A percentile compares a stretch with the other conserved stretches of the same genome.
Evolutionary conservation across 2,329 filamentous ascomycete species (phyloP).

Genomic region (Coniochaeta prunicola): DNA sequence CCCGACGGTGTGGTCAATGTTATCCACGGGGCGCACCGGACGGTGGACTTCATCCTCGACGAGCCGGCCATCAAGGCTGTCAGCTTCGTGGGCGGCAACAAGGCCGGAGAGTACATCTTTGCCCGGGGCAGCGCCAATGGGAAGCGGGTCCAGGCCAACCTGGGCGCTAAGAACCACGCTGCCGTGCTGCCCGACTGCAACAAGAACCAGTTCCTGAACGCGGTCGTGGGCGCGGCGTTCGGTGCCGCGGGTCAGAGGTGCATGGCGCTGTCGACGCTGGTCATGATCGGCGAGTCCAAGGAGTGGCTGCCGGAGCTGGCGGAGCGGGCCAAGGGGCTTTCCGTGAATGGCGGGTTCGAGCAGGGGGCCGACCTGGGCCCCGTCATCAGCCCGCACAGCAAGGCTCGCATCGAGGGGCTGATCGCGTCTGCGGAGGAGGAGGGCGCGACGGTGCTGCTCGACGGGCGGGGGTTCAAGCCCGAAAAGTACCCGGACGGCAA

Average conservation of each 20-base stretch:
- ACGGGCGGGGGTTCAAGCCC: conserved; percentile 68
- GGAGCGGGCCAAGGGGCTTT: conserved; percentile 64
- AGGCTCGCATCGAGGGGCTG: conserved; percentile 68
- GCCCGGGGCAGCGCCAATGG: conserved; percentile 71
- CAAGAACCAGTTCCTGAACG: conserved; percentile 84
- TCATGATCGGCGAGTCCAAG: conserved; percentile 80
- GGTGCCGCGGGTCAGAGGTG: conserved; percentile 79
- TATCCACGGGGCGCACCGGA: conserved; percentile 71
- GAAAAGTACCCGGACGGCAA: conserved; percentile 79
- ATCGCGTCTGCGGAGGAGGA: conserved; percentile 73
- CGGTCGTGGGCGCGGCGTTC: conserved; percentile 76
- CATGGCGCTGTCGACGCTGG: conserved; percentile 78
- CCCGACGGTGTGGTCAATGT: conserved; percentile 77
- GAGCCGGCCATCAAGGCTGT: conserved; percentile 81
- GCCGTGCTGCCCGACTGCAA: conserved; percentile 80
- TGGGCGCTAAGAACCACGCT: conserved; percentile 85
- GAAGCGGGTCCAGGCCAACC: conserved; percentile 82
- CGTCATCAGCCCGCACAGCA: conserved; percentile 73
- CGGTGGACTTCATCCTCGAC: conserved; percentile 82
- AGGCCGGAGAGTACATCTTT: conserved; percentile 85
- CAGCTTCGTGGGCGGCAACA: conserved; percentile 80
- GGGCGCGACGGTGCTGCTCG: conserved; percentile 74
- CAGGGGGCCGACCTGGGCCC: conserved; percentile 72
- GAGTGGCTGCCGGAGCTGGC: conserved; percentile 75
- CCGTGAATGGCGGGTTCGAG: conserved; percentile 76